A percentile compares a stretch with the other conserved stretches of the same genome.
These are phyloP conservation scores for Auricularia heimuer DNA, from an alignment of 768 basidiomycete genomes.

Conservation along the genomic window DNA sequence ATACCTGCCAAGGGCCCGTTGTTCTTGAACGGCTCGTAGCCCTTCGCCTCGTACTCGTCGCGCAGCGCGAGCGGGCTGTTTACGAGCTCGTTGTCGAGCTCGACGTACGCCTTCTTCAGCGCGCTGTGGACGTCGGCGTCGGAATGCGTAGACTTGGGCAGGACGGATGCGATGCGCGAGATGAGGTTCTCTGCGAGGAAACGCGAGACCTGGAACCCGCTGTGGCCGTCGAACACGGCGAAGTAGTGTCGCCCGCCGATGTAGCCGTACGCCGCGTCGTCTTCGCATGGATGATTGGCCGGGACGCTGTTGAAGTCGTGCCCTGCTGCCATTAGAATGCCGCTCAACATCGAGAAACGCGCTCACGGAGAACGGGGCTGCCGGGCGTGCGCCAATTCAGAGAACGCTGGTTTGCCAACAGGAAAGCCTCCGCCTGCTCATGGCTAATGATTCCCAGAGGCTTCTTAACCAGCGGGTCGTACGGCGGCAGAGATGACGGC, in stretches of 20 bases:
- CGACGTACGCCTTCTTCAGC: conserved; percentile 66
- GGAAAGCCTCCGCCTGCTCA: neutral
- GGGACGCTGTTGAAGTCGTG: neutral
- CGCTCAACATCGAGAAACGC: neutral
- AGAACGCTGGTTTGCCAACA: neutral
- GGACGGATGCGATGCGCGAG: conserved; percentile 69
- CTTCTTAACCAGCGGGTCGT: neutral
- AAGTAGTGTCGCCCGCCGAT: conserved; percentile 28
- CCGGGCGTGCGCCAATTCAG: neutral
- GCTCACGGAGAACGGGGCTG: neutral
- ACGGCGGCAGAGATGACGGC: neutral
- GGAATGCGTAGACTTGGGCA: conserved; percentile 34
- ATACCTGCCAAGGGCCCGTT: too few species aligned
- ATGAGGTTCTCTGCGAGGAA: conserved; percentile 78
- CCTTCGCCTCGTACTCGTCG: neutral
- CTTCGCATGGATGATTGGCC: neutral
- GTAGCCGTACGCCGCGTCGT: neutral
- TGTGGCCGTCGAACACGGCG: conserved; percentile 85
- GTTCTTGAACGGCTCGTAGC: conserved; percentile 26
- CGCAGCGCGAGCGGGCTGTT: conserved; percentile 60
- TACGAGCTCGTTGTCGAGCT: conserved; percentile 74
- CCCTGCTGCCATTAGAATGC: neutral
- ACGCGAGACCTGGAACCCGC: conserved; percentile 73
- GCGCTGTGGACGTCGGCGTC: conserved; percentile 31
- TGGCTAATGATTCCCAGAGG: neutral